Evolutionary conservation across 1,284 basidiomycete species (phyloP).

Genomic region (Malassezia nana): DNA sequence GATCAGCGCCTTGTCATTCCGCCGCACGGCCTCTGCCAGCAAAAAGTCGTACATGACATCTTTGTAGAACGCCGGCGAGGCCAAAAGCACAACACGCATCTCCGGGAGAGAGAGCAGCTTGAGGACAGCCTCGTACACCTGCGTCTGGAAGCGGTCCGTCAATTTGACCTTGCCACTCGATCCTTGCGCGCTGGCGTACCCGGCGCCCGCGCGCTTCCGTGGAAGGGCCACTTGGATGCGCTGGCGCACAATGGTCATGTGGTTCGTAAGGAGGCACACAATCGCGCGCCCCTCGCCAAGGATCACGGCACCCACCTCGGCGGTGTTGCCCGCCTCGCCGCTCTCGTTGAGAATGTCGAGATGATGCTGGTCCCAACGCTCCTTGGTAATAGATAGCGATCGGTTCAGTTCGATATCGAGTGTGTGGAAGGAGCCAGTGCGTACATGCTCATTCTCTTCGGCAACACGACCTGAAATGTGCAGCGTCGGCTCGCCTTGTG

Average conservation of each 20-base stretch:
- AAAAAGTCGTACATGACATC: constrained; percentile 74
- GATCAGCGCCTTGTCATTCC: constrained; percentile 68
- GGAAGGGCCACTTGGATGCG: constrained; percentile 83
- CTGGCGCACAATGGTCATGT: constrained; percentile 90
- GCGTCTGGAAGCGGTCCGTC: constrained; percentile 62
- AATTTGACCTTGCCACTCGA: constrained; percentile 20
- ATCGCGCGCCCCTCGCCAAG: constrained; percentile 88
- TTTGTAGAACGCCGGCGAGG: constrained; percentile 88
- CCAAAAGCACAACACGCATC: constrained; percentile 83
- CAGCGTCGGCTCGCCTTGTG: constrained; percentile 52
- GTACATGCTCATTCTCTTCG: constrained; percentile 83
- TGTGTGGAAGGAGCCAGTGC: constrained; percentile 89
- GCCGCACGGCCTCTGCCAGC: constrained; percentile 50
- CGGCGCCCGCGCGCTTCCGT: constrained; percentile 57
- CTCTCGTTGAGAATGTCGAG: constrained; percentile 72
- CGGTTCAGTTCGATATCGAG: constrained; percentile 84
- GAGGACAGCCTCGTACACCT: constrained; percentile 74
- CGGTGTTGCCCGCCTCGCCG: constrained; percentile 79
- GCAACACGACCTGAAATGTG: constrained; percentile 80
- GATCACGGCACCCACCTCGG: constrained; percentile 91
- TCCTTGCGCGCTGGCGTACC: constrained; percentile 27
- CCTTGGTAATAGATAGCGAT: constrained; percentile 84
- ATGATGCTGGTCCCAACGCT: constrained; percentile 81
- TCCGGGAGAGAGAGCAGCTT: constrained; percentile 75
- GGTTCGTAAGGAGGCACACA: constrained; percentile 85